A percentile compares a stretch with the other conserved stretches of the same genome.
These are phyloP conservation scores for Penicillium sp. DNA, from an alignment of 2,329 filamentous ascomycete species.

Conservation along the genomic window DNA sequence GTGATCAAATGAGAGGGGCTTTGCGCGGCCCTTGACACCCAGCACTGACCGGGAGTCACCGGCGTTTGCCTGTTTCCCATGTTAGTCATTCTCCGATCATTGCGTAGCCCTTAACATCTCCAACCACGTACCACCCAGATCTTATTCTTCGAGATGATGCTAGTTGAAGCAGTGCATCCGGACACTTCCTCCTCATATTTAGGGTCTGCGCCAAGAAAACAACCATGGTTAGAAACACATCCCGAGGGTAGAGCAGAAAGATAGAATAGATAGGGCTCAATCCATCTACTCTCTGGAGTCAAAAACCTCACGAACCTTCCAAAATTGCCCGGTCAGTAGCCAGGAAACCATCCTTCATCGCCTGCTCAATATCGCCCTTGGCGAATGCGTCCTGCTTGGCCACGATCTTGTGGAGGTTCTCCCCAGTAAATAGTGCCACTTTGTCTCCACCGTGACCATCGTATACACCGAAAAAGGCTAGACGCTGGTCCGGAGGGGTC, in stretches of 20 bases:
- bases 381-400: constrained; percentile 94
- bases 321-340: constrained; percentile 95
- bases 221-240: neutral
- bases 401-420: constrained; percentile 91
- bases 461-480: constrained; percentile 97
- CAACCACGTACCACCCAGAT: constrained; percentile 81
- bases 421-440: constrained; percentile 88
- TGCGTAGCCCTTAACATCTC: neutral
- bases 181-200: constrained; percentile 98
- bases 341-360: constrained; percentile 94
- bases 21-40: constrained; percentile 94
- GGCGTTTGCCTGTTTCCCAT: constrained; percentile 75
- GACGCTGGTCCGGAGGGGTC: constrained; percentile 67
- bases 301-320: constrained; percentile 65
- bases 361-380: constrained; percentile 87
- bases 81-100: constrained; percentile 15
- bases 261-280: neutral
- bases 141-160: constrained; percentile 84
- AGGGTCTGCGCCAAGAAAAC: constrained; percentile 65
- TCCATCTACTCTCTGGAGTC: neutral
- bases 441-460: constrained; percentile 97
- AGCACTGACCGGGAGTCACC: constrained; percentile 94
- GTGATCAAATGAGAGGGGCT: constrained; percentile 98
- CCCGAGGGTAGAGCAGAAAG: constrained; percentile 12
- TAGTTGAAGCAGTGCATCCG: constrained; percentile 92